A percentile compares a stretch with the other conserved stretches of the same genome.
Conservation (phyloP, 2,329 filamentous ascomycete species). For the Venturia oleaginea region DNA sequence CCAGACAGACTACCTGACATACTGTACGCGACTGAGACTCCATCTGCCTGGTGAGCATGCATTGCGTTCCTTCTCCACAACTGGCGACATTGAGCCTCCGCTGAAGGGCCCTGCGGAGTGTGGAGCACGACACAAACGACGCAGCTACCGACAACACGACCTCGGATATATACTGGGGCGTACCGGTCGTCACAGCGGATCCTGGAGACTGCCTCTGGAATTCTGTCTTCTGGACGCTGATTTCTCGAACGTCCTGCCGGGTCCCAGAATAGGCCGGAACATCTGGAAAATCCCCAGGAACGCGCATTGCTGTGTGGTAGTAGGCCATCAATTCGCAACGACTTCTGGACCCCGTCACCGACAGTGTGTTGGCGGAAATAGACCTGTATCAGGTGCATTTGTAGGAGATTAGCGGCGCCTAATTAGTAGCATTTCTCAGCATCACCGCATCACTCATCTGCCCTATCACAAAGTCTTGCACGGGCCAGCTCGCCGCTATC, state of each 20-base stretch:
- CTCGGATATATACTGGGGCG: no score
- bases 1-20: no score
- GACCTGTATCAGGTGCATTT: neutral
- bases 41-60: no score
- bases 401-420: neutral
- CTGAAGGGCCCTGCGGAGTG: no score
- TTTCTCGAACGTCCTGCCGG: neutral
- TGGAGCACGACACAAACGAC: no score
- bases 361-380: neutral
- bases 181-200: constrained; percentile 1
- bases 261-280: neutral
- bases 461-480: constrained; percentile 3
- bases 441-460: neutral
- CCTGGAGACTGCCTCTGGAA: neutral
- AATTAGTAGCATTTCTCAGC: neutral
- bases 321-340: neutral
- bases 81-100: no score
- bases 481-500: neutral
- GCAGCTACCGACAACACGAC: no score
- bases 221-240: neutral
- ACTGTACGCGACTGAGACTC: no score
- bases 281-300: constrained; percentile 1
- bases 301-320: no score
- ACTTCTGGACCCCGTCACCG: neutral
- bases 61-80: no score